phyloP scores from a whole-genome alignment of 2,329 filamentous ascomycete species.

The Aspergillus awamori region DNA sequence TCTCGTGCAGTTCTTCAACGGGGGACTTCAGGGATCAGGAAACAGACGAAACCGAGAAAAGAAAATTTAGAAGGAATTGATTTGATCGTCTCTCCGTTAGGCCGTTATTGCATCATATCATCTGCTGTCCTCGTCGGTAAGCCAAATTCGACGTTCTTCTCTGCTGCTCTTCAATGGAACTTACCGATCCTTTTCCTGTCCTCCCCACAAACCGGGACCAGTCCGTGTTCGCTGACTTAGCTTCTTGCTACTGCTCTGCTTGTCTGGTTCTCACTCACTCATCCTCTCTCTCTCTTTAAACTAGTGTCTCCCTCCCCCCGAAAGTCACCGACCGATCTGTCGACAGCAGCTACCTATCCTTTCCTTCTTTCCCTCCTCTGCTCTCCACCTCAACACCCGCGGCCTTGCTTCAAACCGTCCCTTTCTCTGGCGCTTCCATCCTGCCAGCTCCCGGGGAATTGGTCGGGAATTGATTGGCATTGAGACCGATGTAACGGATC shows the following conservation, averaged over 20 bases:
- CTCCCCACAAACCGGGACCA: slow-evolving; percentile 6
- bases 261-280: slow-evolving; percentile 2
- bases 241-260: neutral
- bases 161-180: neutral
- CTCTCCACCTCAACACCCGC: neutral
- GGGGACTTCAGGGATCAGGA: neutral
- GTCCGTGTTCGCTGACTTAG: slow-evolving; percentile 2
- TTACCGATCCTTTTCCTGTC: neutral
- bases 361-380: neutral
- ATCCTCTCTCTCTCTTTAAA: neutral
- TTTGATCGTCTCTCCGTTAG: neutral
- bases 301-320: neutral
- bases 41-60: neutral
- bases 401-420: slow-evolving; percentile 5
- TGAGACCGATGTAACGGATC: slow-evolving; percentile 30
- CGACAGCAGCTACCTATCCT: neutral
- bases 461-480: slow-evolving; percentile 20
- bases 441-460: slow-evolving; percentile 14
- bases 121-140: neutral
- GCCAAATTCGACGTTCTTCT: neutral
- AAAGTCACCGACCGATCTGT: neutral
- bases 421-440: slow-evolving; percentile 4
- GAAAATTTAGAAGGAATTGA: neutral
- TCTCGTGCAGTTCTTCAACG: neutral
- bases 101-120: slow-evolving; percentile 3